A percentile compares a stretch with the other conserved stretches of the same genome.
These are phyloP conservation scores for Dothideomycetidae sp. DNA, from an alignment of 2,329 filamentous ascomycete species.

Conservation along the genomic window DNA sequence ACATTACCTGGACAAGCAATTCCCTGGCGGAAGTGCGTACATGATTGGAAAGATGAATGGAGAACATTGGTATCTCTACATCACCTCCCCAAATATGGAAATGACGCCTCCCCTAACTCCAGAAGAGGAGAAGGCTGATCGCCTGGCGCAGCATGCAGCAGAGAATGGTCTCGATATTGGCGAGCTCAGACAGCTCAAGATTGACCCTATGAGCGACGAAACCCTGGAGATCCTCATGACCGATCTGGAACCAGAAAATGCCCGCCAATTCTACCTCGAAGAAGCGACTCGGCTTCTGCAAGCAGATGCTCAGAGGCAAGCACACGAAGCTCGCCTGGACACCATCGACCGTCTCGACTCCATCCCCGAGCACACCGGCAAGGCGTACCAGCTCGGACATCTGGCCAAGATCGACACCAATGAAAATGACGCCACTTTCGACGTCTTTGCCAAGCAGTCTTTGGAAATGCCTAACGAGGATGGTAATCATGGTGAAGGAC, in stretches of 20 bases:
- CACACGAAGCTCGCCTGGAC: constrained; percentile 47
- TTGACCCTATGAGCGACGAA: constrained; percentile 51
- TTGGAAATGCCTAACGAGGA: constrained; percentile 35
- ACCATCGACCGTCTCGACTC: constrained; percentile 46
- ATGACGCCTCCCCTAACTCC: constrained; percentile 77
- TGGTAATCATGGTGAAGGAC: constrained; percentile 36
- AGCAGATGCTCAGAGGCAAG: constrained; percentile 57
- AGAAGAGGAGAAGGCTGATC: constrained; percentile 32
- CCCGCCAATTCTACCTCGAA: constrained; percentile 56
- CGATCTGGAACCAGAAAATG: constrained; percentile 51
- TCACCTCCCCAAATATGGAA: constrained; percentile 69
- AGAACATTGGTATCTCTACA: constrained; percentile 97
- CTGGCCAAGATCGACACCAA: no score
- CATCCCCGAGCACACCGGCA: constrained; percentile 38
- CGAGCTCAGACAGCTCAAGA: constrained; percentile 11
- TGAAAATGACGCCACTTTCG: constrained; percentile 42
- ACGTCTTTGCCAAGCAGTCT: constrained; percentile 68
- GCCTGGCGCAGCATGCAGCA: constrained; percentile 34
- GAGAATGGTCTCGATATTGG: constrained; percentile 21
- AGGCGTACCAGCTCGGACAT: constrained; percentile 16
- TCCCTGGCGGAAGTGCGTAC: constrained; percentile 85
- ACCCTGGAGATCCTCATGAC: constrained; percentile 59
- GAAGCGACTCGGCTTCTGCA: constrained; percentile 83
- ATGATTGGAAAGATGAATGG: constrained; percentile 99
- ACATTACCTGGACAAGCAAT: constrained; percentile 79